These are phyloP conservation scores for Lumnitzera littorea DNA, from an alignment of 345 rosid species.

Conservation along the genomic window DNA sequence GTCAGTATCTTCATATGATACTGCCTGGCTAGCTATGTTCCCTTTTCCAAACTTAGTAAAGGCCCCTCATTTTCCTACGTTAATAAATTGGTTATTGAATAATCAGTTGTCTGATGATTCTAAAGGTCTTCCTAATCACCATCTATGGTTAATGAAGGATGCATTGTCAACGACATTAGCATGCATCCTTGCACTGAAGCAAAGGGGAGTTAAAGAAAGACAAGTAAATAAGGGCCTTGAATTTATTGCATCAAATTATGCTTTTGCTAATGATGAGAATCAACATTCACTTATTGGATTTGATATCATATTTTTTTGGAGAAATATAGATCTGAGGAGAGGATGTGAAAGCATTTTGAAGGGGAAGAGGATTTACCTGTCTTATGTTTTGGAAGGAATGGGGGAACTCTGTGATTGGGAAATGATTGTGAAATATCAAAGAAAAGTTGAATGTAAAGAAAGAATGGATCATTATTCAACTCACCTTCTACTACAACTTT, in stretches of 20 bases:
- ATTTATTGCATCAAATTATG: conserved; percentile 54
- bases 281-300: conserved; percentile 60
- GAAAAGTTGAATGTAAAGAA: conserved; percentile 5
- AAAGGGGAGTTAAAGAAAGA: conserved; percentile 64
- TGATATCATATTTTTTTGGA: conserved; percentile 61
- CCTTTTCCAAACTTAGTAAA: conserved; percentile 45
- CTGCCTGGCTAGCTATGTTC: conserved; percentile 92
- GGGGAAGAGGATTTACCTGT: conserved; percentile 53
- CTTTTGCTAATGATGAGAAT: conserved; percentile 47
- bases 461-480: conserved; percentile 71
- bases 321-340: conserved; percentile 46
- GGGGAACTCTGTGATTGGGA: conserved; percentile 51
- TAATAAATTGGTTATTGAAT: conserved; percentile 61
- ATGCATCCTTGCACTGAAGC: conserved; percentile 64
- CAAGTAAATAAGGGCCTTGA: conserved; percentile 58
- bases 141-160: conserved; percentile 50
- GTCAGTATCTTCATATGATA: conserved; percentile 73
- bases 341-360: conserved; percentile 20
- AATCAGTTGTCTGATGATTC: conserved; percentile 76
- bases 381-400: conserved; percentile 67
- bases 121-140: conserved; percentile 50
- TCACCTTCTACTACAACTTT: conserved; percentile 91
- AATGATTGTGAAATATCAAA: conserved; percentile 54
- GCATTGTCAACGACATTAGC: conserved; percentile 68
- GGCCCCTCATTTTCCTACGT: conserved; percentile 61